These are phyloP conservation scores for Cadophora sp. DNA, from an alignment of 2,329 filamentous ascomycete genomes.

Conservation along the genomic window DNA sequence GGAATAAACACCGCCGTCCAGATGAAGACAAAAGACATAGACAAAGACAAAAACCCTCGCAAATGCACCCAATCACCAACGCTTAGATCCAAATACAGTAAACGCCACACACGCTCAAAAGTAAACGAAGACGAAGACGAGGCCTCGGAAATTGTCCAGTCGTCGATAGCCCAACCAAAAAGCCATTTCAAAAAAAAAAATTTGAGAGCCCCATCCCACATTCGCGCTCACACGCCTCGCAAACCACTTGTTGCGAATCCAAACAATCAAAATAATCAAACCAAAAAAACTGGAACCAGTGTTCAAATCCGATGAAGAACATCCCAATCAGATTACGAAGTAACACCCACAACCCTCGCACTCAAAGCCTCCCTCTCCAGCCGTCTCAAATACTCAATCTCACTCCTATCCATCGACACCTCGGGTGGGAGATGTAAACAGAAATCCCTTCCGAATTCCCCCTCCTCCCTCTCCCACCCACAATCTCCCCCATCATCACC, in stretches of 20 bases:
- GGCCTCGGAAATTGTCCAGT: neutral
- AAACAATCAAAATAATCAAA: neutral
- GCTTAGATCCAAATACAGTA: neutral
- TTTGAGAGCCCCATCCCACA: too few relatives aligned
- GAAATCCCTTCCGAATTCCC: neutral
- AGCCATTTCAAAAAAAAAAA: neutral
- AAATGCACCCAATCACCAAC: neutral
- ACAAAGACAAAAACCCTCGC: neutral
- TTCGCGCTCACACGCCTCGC: neutral
- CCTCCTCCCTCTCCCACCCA: neutral
- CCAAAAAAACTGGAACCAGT: neutral
- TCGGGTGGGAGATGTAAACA: constrained; percentile 14
- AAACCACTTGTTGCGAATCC: neutral
- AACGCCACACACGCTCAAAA: too few relatives aligned
- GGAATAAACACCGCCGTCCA: too few relatives aligned
- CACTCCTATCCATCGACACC: constrained; percentile 15
- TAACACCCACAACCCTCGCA: neutral
- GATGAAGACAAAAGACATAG: neutral
- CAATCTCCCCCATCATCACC: neutral
- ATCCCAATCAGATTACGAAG: neutral
- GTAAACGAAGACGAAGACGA: neutral
- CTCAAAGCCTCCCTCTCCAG: constrained; percentile 16
- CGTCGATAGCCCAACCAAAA: neutral
- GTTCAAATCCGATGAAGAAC: too few relatives aligned
- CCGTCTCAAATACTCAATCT: constrained; percentile 22